Evolutionary conservation across 2,329 filamentous ascomycete species (phyloP).

Genomic region (Monilinia laxa): DNA sequence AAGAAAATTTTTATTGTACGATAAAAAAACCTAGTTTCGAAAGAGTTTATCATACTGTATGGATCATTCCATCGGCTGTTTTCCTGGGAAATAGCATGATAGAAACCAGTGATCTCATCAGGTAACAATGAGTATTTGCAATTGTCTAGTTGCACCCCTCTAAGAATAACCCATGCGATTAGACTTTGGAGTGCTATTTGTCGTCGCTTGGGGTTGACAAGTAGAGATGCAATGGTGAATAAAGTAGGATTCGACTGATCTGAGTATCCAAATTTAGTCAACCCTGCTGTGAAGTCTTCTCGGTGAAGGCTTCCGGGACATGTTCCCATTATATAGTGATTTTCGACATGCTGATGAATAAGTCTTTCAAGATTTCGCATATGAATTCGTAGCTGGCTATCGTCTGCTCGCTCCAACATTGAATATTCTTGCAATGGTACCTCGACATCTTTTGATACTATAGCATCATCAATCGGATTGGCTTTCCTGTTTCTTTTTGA

Average conservation of each 20-base stretch:
- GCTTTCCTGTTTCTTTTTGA: background rate
- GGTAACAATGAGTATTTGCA: slow-evolving; percentile 15
- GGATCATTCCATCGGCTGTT: background rate
- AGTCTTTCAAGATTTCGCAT: slow-evolving; percentile 41
- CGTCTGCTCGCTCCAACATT: slow-evolving; percentile 42
- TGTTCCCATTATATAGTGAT: slow-evolving; percentile 41
- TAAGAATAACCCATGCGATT: slow-evolving; percentile 10
- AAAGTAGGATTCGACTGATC: slow-evolving; percentile 4
- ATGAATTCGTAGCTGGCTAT: slow-evolving; percentile 42
- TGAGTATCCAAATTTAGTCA: slow-evolving; percentile 1
- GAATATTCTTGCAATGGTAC: slow-evolving; percentile 36
- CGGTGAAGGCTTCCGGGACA: background rate
- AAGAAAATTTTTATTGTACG: too few relatives aligned
- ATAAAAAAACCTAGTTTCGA: background rate
- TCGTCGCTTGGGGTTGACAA: slow-evolving; percentile 8
- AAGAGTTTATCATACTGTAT: background rate
- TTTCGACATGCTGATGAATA: slow-evolving; percentile 45
- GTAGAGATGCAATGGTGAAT: slow-evolving; percentile 4
- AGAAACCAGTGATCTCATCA: slow-evolving; percentile 10
- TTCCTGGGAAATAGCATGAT: background rate
- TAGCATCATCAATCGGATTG: background rate
- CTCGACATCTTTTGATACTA: background rate
- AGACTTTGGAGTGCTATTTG: slow-evolving; percentile 14
- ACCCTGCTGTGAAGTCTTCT: background rate
- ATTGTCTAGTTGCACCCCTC: background rate